Evolutionary conservation across 2,329 filamentous ascomycete genomes (phyloP).

Genomic region (Colletotrichum higginsianum): DNA sequence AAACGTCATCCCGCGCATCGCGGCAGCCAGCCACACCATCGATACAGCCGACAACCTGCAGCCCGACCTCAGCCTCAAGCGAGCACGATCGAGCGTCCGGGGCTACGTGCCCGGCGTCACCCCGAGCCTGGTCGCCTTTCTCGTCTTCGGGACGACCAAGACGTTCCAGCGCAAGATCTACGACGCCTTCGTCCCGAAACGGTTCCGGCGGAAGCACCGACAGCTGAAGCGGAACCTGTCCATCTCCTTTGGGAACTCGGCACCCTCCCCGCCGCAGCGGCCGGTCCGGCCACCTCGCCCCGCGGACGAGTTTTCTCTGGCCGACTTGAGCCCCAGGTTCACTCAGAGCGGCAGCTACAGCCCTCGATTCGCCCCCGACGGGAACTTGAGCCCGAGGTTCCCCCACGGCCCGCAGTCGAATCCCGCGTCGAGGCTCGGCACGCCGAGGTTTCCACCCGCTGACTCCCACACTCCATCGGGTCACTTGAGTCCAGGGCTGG

Average conservation of each 20-base stretch:
- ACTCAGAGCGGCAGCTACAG: constrained; percentile 1
- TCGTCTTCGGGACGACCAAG: constrained; percentile 48
- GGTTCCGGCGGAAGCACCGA: neutral
- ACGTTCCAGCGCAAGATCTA: constrained; percentile 40
- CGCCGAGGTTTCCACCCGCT: neutral
- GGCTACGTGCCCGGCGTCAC: constrained; percentile 48
- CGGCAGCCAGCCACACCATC: constrained; percentile 49
- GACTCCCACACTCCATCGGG: neutral
- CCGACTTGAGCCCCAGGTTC: constrained; percentile 12
- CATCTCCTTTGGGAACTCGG: constrained; percentile 3
- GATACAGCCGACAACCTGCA: constrained; percentile 46
- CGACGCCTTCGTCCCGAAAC: constrained; percentile 19
- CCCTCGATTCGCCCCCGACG: neutral
- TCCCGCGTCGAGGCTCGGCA: neutral
- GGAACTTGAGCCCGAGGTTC: constrained; percentile 7
- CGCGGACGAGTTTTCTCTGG: constrained; percentile 20
- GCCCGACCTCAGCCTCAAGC: constrained; percentile 51
- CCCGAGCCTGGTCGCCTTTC: constrained; percentile 45
- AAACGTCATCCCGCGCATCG: constrained; percentile 50
- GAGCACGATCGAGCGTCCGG: constrained; percentile 41
- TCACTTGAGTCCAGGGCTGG: no score
- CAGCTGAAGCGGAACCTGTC: constrained; percentile 15
- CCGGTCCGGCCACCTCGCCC: neutral
- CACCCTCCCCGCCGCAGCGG: neutral
- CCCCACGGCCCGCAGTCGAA: constrained; percentile 1